Evolutionary conservation across 2,329 filamentous ascomycete genomes (phyloP).

Genomic region (Xylariales sp.): DNA sequence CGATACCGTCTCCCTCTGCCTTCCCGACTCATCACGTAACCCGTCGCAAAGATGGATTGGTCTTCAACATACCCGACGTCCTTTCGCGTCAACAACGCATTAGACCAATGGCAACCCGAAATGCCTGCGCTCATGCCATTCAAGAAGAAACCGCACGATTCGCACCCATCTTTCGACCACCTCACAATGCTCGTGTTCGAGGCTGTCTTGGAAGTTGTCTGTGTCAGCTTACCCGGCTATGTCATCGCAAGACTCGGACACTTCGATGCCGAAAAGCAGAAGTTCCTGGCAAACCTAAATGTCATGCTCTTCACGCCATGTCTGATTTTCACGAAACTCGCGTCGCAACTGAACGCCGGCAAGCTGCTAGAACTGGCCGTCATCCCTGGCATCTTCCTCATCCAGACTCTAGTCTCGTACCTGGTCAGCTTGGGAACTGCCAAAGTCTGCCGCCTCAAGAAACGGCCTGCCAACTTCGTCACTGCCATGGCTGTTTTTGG

Average conservation of each 20-base stretch:
- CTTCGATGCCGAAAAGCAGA: conserved; percentile 94
- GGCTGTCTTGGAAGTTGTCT: conserved; percentile 91
- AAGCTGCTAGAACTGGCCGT: conserved; percentile 87
- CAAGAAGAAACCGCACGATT: conserved; percentile 33
- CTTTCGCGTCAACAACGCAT: conserved; percentile 32
- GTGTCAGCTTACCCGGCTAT: conserved; percentile 90
- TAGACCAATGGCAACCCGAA: conserved; percentile 20
- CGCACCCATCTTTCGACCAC: conserved; percentile 62
- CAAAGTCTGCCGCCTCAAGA: conserved; percentile 73
- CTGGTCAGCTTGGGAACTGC: conserved; percentile 66
- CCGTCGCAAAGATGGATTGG: too few relatives aligned
- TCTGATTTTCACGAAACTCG: conserved; percentile 95
- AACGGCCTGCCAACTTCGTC: conserved; percentile 87
- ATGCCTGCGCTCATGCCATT: conserved; percentile 36
- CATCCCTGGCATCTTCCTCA: conserved; percentile 88
- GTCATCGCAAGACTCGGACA: conserved; percentile 85
- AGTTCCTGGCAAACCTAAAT: conserved; percentile 94
- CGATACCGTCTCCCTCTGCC: too few relatives aligned
- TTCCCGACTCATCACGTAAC: too few relatives aligned
- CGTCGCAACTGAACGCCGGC: conserved; percentile 85
- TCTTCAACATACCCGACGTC: conserved; percentile 36
- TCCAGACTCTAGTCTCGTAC: conserved; percentile 87
- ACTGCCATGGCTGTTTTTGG: conserved; percentile 97
- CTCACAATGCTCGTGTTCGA: conserved; percentile 85
- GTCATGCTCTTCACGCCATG: conserved; percentile 96